phyloP scores from a whole-genome alignment of 2,329 filamentous ascomycete species.

The Didymella arachidicola region DNA sequence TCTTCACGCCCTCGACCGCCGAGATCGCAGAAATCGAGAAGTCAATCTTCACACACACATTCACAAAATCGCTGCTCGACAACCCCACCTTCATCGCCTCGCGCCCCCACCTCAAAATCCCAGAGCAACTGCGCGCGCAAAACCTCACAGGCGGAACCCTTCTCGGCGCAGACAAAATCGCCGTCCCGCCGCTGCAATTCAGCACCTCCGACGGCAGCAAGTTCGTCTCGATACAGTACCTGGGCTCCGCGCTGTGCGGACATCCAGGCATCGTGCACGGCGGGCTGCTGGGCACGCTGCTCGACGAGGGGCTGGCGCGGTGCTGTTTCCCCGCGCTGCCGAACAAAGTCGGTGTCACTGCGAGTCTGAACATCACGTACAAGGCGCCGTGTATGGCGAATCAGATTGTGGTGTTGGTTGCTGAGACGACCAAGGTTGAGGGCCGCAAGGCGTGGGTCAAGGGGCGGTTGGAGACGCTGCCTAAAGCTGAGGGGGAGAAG shows the following conservation, averaged over 20 bases:
- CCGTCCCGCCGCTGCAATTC: conserved; percentile 83
- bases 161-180: conserved; percentile 75
- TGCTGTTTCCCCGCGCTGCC: conserved; percentile 90
- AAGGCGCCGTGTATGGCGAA: conserved; percentile 78
- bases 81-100: conserved; percentile 75
- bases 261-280: conserved; percentile 92
- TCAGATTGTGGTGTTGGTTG: conserved; percentile 78
- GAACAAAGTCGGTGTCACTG: conserved; percentile 85
- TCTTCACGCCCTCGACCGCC: conserved; percentile 67
- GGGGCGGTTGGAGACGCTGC: conserved; percentile 81
- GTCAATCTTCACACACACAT: conserved; percentile 76
- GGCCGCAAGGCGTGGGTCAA: conserved; percentile 95
- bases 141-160: conserved; percentile 86
- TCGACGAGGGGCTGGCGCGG: conserved; percentile 87
- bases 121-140: conserved; percentile 70
- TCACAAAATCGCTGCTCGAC: conserved; percentile 73
- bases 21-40: conserved; percentile 68
- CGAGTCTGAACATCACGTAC: conserved; percentile 84
- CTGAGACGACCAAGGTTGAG: conserved; percentile 83
- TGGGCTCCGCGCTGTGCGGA: conserved; percentile 82
- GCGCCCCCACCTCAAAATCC: conserved; percentile 87
- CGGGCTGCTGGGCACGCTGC: conserved; percentile 86
- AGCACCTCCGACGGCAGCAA: conserved; percentile 60
- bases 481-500: conserved; percentile 71
- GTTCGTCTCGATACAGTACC: conserved; percentile 73